Evolutionary conservation across 768 basidiomycete species (phyloP), one percentile per base, ranked within the genome.

Genomic region (Piloderma croceum): DNA sequence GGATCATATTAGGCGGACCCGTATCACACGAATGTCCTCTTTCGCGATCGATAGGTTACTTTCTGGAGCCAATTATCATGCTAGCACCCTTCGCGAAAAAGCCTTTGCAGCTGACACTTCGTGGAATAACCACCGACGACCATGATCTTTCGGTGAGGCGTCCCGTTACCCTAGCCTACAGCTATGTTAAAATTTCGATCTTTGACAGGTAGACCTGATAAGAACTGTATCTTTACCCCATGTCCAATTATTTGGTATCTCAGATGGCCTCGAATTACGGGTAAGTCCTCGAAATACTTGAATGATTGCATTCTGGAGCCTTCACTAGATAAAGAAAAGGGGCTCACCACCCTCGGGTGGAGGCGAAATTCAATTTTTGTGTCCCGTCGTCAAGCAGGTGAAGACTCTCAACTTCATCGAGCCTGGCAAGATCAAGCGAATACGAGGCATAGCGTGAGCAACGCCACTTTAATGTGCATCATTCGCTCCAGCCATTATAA

Each of bases 351-450:
- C 96, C 3, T 70, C 73, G 19, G 96, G 96, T 12, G 96, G 96
- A 4, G 96, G 96, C 21, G 91, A 97, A 65, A 72, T 89, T 6
- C 83, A 93, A 43, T 94, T 98, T 56, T 60, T 89, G n/a, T 97
- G 90, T 50, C 94, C 96, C 0, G 69, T 90, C 11, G 80, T 97
- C 4, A 90, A 90, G 53, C 84, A 90, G 45, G 79, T 90, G 31
- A 97, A 92, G 57, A 93, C 90, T 1, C 56, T 98, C 36, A 88
- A 97, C 55, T 98, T 98, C 52, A 76, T 92, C 1, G 88, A 93
- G 23, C 74, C 83, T 15, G 96, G 96, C 4, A 88, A 84, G 63
- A 82, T 99, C 43, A 90, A 88, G 60, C 80, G 92, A 47, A 96
- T 99, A 62, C 77, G 96, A 37, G 96, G 96, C 24, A 84, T 98